Conservation (phyloP, 768 basidiomycete genomes). For the Agaricus sinodeliciosus region DNA sequence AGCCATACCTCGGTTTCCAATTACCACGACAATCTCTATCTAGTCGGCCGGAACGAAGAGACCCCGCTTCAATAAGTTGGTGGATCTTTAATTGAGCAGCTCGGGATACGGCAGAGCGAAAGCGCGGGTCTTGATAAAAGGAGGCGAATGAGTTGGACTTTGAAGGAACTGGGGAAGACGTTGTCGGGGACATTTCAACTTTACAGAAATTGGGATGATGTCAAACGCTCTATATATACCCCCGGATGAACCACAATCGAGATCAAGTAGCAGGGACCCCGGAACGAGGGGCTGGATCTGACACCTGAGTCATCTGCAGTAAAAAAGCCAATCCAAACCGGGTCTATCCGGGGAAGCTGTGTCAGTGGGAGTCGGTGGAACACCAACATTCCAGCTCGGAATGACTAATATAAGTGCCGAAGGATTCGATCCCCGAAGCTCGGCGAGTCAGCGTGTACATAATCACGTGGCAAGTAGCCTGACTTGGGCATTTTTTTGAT, state of each 20-base stretch:
- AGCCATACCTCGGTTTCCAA: constrained; percentile 20
- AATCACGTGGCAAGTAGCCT: neutral
- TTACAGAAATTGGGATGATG: neutral
- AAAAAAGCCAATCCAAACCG: too few relatives aligned
- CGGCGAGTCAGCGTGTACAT: too few relatives aligned
- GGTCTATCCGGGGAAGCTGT: too few relatives aligned
- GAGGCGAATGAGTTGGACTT: constrained; percentile 4
- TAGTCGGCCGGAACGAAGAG: constrained; percentile 15
- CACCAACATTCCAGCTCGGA: too few relatives aligned
- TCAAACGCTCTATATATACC: neutral
- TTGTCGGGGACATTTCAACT: constrained; percentile 7
- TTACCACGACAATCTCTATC: constrained; percentile 10
- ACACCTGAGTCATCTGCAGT: too few relatives aligned
- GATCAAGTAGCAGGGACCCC: too few relatives aligned
- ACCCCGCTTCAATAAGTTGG: constrained; percentile 21
- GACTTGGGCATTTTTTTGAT: too few relatives aligned
- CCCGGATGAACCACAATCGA: neutral
- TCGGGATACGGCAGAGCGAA: constrained; percentile 17
- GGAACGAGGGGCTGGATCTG: too few relatives aligned
- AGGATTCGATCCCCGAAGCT: too few relatives aligned
- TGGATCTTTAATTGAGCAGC: constrained; percentile 18
- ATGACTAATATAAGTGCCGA: too few relatives aligned
- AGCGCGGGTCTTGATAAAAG: constrained; percentile 1
- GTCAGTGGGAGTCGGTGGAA: too few relatives aligned
- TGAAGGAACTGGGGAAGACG: constrained; percentile 1